Base-by-base conservation (phyloP, 2,329 filamentous ascomycete genomes). In the Claviceps sorghi region DNA sequence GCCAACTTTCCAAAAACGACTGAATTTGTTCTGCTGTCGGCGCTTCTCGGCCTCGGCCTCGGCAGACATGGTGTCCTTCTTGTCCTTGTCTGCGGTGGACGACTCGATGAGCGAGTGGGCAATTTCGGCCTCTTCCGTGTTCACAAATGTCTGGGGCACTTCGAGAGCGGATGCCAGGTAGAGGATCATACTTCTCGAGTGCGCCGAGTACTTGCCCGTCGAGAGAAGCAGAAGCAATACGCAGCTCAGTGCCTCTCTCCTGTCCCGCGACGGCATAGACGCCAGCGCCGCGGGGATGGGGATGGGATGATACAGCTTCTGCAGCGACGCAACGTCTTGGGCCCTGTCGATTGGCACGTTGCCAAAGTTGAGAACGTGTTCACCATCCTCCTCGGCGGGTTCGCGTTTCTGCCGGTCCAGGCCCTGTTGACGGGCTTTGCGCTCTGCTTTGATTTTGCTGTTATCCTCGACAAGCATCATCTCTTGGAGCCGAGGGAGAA, bases 1-100 rank as follows among this genome's bases (percentile, higher is more conserved):
- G 0, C 90, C 88, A 21, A 96, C 88, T 64, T 95, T 96, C 87
- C 88, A 95, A 64, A 85, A 85, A 9, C 89, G 75, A 21, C 79
- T 75, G 9, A 77, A 69, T 58, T 86, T 80, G 52, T 84, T 86
- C 54, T 86, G 78, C 56, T 90, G 82, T 15, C 77, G 77, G 51
- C 84, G 80, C 63, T 85, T 86, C 61, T 84, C 79, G 0, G 82
- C 82, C 64, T 93, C 88, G 1, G 83, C 79, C 55, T 90, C 85
- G 1, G 85, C 86, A 0, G 82, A 83, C 72, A 94, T 83, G 45
- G 61, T 58, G 22, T 76, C 56, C 56, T 64, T 62, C 56, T 65
- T 58, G 54, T 64, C 61, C 9, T 69, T 65, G n/a, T 69, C 64
- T 4, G 69, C 65, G 22, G 73, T 72, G 29, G 75, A 76, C 1